Evolutionary conservation across 2,329 filamentous ascomycete species (phyloP).

Genomic region (Xylaria hypoxylon): DNA sequence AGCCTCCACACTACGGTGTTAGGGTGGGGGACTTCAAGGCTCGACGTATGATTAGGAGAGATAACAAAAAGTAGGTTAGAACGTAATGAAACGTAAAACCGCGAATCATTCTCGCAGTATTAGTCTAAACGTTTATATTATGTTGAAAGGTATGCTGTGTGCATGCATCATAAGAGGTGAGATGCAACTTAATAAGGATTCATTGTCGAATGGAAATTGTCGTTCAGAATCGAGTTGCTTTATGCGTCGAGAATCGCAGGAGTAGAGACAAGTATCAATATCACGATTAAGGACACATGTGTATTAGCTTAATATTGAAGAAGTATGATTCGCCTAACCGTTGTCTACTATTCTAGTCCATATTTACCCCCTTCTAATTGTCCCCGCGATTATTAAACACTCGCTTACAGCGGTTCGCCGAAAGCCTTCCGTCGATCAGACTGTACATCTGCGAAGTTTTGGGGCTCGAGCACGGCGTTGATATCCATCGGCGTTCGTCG

Average conservation of each 20-base stretch:
- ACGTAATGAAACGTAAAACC: too few relatives aligned
- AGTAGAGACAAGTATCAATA: neutral
- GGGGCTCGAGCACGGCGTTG: constrained; percentile 20
- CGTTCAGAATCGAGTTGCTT: too few relatives aligned
- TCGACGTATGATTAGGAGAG: neutral
- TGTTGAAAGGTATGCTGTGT: too few relatives aligned
- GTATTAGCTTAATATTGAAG: neutral
- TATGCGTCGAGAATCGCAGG: too few relatives aligned
- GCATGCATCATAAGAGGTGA: too few relatives aligned
- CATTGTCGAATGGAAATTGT: too few relatives aligned
- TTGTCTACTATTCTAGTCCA: neutral
- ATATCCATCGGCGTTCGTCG: constrained; percentile 13
- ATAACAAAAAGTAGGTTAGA: neutral
- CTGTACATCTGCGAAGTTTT: constrained; percentile 28
- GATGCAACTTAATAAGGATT: too few relatives aligned
- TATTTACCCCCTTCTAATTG: neutral
- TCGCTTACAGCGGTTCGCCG: neutral
- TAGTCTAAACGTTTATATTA: too few relatives aligned
- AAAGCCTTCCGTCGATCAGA: constrained; percentile 32
- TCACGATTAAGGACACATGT: neutral
- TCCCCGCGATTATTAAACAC: neutral
- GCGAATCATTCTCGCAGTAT: too few relatives aligned
- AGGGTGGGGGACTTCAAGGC: constrained; percentile 17
- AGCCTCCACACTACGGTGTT: neutral
- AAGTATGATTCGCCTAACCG: neutral